phyloP scores from a whole-genome alignment of 2,329 filamentous ascomycete species.

The Simplicillium sp. region DNA sequence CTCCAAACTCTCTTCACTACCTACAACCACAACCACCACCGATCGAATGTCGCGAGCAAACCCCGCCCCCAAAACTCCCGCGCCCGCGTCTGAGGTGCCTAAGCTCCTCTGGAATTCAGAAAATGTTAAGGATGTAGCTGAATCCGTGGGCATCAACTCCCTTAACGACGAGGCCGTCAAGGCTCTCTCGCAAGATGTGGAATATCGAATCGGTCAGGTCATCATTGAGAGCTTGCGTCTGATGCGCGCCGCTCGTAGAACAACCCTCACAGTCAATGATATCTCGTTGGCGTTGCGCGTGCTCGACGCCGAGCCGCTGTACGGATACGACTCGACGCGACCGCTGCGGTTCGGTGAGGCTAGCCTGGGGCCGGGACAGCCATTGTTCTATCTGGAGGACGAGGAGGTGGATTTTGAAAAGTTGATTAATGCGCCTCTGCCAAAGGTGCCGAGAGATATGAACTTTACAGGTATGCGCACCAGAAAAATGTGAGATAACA shows the following conservation, averaged over 20 bases:
- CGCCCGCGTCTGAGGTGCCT: slow-evolving; percentile 20
- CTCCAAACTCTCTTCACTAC: too few species aligned
- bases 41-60: too few species aligned
- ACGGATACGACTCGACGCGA: slow-evolving; percentile 89
- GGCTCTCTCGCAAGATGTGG: slow-evolving; percentile 83
- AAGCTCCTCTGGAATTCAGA: slow-evolving; percentile 86
- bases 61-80: too few species aligned
- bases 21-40: too few species aligned
- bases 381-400: slow-evolving; percentile 94
- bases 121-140: slow-evolving; percentile 90
- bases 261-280: slow-evolving; percentile 80
- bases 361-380: slow-evolving; percentile 84
- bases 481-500: neutral
- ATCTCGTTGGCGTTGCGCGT: slow-evolving; percentile 76
- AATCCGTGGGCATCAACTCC: slow-evolving; percentile 80
- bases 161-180: slow-evolving; percentile 81
- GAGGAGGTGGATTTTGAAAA: slow-evolving; percentile 99
- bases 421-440: slow-evolving; percentile 89
- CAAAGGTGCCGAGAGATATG: slow-evolving; percentile 88
- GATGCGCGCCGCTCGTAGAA: slow-evolving; percentile 86
- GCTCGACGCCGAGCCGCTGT: slow-evolving; percentile 88
- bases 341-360: slow-evolving; percentile 89
- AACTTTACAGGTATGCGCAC: slow-evolving; percentile 67
- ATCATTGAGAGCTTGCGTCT: slow-evolving; percentile 90
- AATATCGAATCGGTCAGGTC: slow-evolving; percentile 89